Conservation (phyloP, 1,284 basidiomycete species). For the Naganishia liquefaciens region DNA sequence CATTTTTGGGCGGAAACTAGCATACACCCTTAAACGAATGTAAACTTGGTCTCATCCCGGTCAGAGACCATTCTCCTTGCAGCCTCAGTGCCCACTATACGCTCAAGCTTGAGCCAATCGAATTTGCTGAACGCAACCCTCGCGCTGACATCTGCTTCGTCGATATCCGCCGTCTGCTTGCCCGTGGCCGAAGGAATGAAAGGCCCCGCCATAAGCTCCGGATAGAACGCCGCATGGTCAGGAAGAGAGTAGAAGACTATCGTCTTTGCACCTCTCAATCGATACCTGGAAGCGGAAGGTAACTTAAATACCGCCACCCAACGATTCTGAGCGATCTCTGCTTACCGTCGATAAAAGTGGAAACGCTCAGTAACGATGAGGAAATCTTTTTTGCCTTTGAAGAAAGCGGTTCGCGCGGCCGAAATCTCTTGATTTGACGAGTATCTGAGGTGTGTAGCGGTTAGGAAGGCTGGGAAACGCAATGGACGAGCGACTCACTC, state of each 20-base stretch:
- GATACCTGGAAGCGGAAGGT: conserved; percentile 63
- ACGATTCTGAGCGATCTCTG: too few relatives aligned
- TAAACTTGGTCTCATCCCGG: conserved; percentile 47
- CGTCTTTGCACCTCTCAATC: conserved; percentile 85
- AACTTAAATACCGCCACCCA: conserved; percentile 2
- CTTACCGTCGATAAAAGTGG: conserved; percentile 89
- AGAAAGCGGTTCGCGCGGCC: conserved; percentile 88
- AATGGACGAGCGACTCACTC: conserved; percentile 62
- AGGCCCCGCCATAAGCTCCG: conserved; percentile 81
- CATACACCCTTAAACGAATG: conserved; percentile 44
- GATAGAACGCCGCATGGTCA: conserved; percentile 85
- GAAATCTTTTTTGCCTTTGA: conserved; percentile 81
- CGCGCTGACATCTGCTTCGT: conserved; percentile 74
- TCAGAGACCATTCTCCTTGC: conserved; percentile 52
- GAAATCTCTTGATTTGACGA: conserved; percentile 90
- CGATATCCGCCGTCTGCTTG: conserved; percentile 52
- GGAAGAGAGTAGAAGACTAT: conserved; percentile 90
- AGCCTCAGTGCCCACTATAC: conserved; percentile 63
- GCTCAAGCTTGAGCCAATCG: conserved; percentile 81
- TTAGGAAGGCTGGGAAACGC: neutral
- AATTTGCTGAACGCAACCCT: conserved; percentile 80
- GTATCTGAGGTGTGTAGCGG: conserved; percentile 64
- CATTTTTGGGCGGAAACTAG: too few relatives aligned
- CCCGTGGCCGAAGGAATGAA: conserved; percentile 65
- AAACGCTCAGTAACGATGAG: conserved; percentile 92